Percentiles rank a stretch among this genome's conserved stretches.
phyloP scores from a whole-genome alignment of 495 filamentous ascomycete species.

The Pyrenopolyporus hunteri region DNA sequence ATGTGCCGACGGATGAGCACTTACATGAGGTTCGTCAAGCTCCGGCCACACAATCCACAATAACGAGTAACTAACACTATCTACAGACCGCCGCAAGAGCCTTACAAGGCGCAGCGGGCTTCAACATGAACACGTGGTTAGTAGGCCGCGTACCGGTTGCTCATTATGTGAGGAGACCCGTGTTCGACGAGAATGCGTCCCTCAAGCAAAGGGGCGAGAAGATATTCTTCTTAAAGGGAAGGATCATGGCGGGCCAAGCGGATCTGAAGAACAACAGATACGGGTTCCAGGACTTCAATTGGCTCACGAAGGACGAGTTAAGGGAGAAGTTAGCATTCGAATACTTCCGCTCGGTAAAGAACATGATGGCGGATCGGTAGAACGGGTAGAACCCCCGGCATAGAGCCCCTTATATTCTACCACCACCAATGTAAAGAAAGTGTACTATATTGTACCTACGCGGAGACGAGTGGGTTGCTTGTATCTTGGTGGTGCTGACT shows the following conservation, averaged over 20 bases:
- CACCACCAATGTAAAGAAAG: conserved; percentile 30
- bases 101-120: conserved; percentile 74
- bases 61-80: conserved; percentile 10
- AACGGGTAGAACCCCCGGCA: conserved; percentile 1
- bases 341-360: conserved; percentile 76
- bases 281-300: conserved; percentile 82
- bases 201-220: conserved; percentile 67
- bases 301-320: conserved; percentile 90
- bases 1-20: conserved; percentile 70
- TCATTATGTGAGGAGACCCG: conserved; percentile 65
- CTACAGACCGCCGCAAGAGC: conserved; percentile 79
- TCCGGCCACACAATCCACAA: background rate
- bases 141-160: conserved; percentile 90
- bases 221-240: conserved; percentile 91
- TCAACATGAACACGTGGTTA: conserved; percentile 99
- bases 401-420: conserved; percentile 19
- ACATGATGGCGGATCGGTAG: conserved; percentile 79
- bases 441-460: conserved; percentile 23
- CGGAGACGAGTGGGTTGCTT: background rate
- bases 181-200: conserved; percentile 43
- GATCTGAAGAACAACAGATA: conserved; percentile 74
- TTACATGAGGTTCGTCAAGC: conserved; percentile 73
- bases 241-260: conserved; percentile 96
- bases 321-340: conserved; percentile 61
- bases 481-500: background rate